Evolutionary conservation across 192 early-diverging fungal genomes (phyloP).

Genomic region (Phlyctochytrium arcticum): DNA sequence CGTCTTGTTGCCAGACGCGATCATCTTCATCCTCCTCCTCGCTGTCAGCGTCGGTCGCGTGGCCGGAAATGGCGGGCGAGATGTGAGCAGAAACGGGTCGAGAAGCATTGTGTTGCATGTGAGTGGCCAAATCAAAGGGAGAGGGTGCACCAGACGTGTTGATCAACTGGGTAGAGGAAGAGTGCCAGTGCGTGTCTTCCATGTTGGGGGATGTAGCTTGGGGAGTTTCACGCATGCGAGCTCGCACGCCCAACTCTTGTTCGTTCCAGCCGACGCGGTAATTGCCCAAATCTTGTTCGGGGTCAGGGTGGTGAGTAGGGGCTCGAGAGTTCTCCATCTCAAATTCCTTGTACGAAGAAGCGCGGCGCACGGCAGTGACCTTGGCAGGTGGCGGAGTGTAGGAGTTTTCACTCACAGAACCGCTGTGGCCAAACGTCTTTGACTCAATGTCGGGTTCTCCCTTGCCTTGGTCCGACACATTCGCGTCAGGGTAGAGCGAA

Average conservation of each 20-base stretch:
- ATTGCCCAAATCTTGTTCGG: conserved; percentile 13
- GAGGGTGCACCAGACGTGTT: background rate
- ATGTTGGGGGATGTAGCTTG: too few species aligned
- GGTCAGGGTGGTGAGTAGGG: background rate
- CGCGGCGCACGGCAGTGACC: background rate
- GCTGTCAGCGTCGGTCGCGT: background rate
- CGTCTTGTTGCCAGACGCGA: conserved; percentile 15
- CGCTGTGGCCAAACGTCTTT: background rate
- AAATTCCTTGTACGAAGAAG: conserved; percentile 3
- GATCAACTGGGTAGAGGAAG: background rate
- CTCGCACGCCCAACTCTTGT: conserved; percentile 10
- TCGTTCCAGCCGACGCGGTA: conserved; percentile 26
- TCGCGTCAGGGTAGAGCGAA: background rate
- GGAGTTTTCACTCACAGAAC: background rate
- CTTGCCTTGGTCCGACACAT: background rate
- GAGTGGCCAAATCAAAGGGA: background rate
- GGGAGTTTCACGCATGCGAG: too few species aligned
- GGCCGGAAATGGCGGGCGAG: background rate
- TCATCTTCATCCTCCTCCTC: conserved; percentile 18
- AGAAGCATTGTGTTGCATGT: too few species aligned
- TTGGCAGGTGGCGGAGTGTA: background rate
- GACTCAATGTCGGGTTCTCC: background rate
- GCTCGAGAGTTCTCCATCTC: conserved; percentile 9
- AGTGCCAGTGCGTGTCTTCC: too few species aligned
- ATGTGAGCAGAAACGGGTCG: background rate